Evolutionary conservation across 2,329 filamentous ascomycete species (phyloP), one percentile per base, ranked within the genome.

Genomic region (Paecilomyces variotii): DNA sequence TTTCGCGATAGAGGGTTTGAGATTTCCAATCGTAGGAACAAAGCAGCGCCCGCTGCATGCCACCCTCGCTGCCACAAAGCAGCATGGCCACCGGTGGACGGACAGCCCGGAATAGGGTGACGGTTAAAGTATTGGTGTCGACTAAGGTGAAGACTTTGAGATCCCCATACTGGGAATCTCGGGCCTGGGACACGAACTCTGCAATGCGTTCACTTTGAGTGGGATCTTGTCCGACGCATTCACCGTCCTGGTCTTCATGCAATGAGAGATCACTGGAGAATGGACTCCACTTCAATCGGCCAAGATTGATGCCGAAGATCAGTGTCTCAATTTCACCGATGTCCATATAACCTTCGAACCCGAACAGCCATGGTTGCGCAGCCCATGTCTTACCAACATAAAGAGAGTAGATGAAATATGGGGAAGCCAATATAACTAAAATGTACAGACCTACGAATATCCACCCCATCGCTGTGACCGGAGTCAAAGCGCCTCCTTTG

Each of bases 11-110:
- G 54, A 79, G 64, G 0, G 75, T 78, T 2, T 68, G 64, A 1
- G 70, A 74, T 0, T 68, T 72, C 73, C 73, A 76, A 60, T 80
- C 76, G 57, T 79, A 80, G 0, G 75, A 79, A 61, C 77, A 79
- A 14, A 76, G 66, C 4, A 80, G 63, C 2, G 75, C 75, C 6
- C 79, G 70, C 58, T 79, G 76, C 74, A 79, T 76, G 1, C 78
- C 78, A 4, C 75, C 76, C 60, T 80, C 79, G 0, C 65, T 64
- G 6, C 75, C 78, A n/a, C 72, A 74, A n/a, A 79, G 61, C 7
- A 81, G 63, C 56, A 79, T 70, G 34, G 71, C 74, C 1, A 75
- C 67, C 0, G 79, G 79, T 1, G 78, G 77, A 0, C 73, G 61
- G 1, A 60, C 53, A 0, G 76, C 75, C 14, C 63, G 59, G 60